Evolutionary conservation across 208 protist species (phyloP).

Genomic region (Wallacemonas collosoma): DNA sequence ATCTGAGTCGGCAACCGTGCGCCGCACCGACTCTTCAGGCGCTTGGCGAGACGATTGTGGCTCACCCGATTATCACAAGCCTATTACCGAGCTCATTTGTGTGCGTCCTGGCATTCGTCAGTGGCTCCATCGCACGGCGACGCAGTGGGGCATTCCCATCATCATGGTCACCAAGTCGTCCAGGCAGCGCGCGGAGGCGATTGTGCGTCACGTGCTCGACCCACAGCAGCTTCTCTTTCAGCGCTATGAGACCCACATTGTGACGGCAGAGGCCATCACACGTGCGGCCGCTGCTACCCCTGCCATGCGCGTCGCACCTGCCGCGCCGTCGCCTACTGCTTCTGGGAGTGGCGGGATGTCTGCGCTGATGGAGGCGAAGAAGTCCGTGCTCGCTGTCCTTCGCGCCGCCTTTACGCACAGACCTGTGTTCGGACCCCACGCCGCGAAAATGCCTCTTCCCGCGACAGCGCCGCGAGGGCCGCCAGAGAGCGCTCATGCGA

Average conservation of each 20-base stretch:
- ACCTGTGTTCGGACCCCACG: not conserved
- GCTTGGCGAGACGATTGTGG: not conserved
- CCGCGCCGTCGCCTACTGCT: no score
- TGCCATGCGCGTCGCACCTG: not conserved
- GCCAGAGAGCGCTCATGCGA: conserved; percentile 25
- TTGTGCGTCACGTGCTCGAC: conserved; percentile 64
- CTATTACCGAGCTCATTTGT: conserved; percentile 54
- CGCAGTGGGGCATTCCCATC: conserved; percentile 78
- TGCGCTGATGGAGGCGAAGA: conserved; percentile 19
- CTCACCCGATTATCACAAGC: conserved; percentile 1
- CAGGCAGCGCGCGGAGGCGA: conserved; percentile 54
- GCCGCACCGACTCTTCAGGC: not conserved
- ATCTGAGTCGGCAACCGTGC: no score
- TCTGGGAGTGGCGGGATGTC: not conserved
- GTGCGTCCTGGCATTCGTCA: conserved; percentile 63
- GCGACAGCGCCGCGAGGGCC: conserved; percentile 16
- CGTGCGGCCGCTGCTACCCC: not conserved
- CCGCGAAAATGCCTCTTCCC: no score
- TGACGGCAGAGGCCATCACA: conserved; percentile 30
- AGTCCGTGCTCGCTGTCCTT: not conserved
- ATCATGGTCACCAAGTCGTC: conserved; percentile 80
- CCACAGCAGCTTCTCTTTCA: conserved; percentile 57
- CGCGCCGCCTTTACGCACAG: not conserved
- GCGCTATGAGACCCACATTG: conserved; percentile 14
- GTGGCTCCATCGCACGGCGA: conserved; percentile 45